These are phyloP conservation scores for Naganishia kalamii DNA, from an alignment of 768 basidiomycete species.

Conservation along the genomic window DNA sequence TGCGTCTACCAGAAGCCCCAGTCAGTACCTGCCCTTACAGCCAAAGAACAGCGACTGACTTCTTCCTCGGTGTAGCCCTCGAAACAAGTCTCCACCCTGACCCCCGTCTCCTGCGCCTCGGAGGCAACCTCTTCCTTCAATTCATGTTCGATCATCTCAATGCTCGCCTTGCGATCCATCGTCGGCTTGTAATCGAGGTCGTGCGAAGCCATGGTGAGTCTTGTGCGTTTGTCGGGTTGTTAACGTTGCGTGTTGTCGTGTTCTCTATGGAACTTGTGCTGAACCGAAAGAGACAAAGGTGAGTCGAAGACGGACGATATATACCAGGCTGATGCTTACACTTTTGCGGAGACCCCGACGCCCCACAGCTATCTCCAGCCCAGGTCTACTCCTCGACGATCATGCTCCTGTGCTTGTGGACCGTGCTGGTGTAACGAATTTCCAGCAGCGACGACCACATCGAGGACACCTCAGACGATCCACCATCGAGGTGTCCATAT, in stretches of 20 bases:
- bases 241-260: background rate
- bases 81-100: slow-evolving; percentile 13
- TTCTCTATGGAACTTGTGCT: too few species aligned
- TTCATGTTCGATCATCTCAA: slow-evolving; percentile 18
- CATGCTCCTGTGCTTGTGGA: too few species aligned
- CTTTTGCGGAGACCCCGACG: too few species aligned
- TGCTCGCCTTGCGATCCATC: slow-evolving; percentile 8
- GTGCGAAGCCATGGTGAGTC: background rate
- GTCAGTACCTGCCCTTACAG: background rate
- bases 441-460: too few species aligned
- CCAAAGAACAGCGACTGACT: background rate
- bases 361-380: too few species aligned
- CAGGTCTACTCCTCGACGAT: too few species aligned
- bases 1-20: background rate
- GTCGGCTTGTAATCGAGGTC: background rate
- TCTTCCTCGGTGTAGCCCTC: slow-evolving; percentile 18
- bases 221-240: too few species aligned
- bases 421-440: too few species aligned
- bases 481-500: too few species aligned
- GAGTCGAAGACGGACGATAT: too few species aligned
- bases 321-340: too few species aligned
- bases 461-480: too few species aligned
- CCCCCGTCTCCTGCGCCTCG: background rate
- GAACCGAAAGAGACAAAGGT: background rate
- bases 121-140: slow-evolving; percentile 6